These are phyloP conservation scores for Bidens hawaiensis DNA, from an alignment of 140 eudicot species.

Conservation along the genomic window DNA sequence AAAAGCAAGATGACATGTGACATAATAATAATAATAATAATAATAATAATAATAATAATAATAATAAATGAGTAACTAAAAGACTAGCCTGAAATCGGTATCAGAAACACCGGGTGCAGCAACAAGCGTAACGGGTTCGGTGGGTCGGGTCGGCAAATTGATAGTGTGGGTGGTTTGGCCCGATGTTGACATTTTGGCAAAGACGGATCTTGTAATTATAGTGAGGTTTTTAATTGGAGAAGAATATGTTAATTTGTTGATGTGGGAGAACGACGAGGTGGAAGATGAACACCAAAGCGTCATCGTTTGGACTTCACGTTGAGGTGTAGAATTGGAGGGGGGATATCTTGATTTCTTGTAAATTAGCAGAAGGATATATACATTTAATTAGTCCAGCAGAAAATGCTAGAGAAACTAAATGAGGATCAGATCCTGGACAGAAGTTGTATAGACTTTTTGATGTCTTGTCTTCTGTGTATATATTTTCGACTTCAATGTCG, in stretches of 20 bases:
- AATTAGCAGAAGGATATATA: no score
- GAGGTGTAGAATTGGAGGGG: no score
- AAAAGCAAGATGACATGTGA: neutral
- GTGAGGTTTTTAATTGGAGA: conserved; percentile 7
- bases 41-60: no score
- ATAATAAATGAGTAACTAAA: neutral
- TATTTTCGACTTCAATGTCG: no score
- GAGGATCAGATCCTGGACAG: no score
- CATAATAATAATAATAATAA: no score
- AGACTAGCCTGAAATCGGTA: conserved; percentile 56
- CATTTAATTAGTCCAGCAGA: no score
- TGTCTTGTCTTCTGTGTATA: no score
- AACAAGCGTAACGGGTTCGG: conserved; percentile 43
- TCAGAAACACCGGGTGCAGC: conserved; percentile 80
- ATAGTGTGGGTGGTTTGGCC: conserved; percentile 44
- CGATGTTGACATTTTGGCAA: conserved; percentile 43
- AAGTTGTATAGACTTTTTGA: no score
- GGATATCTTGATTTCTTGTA: no score
- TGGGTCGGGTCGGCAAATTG: conserved; percentile 54
- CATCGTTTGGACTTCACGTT: no score
- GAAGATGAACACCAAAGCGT: neutral
- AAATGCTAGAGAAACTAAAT: no score
- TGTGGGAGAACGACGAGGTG: neutral
- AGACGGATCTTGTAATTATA: conserved; percentile 15
- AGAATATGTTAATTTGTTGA: conserved; percentile 13